Evolutionary conservation across 2,329 filamentous ascomycete genomes (phyloP).

Genomic region (Colletotrichum spaethianum): DNA sequence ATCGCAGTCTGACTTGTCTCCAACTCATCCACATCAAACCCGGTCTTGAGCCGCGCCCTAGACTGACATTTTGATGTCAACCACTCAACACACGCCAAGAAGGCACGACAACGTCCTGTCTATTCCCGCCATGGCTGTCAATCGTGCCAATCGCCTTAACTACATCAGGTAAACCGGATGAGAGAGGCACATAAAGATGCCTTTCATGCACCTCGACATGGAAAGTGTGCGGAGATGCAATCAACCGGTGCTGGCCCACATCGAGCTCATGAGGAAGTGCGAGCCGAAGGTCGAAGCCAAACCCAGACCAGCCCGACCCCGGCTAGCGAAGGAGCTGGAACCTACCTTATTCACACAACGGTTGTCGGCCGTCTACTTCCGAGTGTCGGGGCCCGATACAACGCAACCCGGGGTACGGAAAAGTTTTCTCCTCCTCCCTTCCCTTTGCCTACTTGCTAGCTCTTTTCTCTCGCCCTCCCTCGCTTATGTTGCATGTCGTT

Average conservation of each 20-base stretch:
- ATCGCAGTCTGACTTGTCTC: background rate
- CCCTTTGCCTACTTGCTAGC: background rate
- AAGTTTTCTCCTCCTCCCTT: background rate
- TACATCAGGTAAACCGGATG: background rate
- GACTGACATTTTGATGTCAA: background rate
- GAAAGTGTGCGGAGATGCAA: background rate
- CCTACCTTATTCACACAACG: conserved; percentile 16
- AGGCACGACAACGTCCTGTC: background rate
- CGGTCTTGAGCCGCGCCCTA: conserved; percentile 7
- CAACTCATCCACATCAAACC: background rate
- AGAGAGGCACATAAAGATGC: background rate
- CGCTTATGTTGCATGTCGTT: background rate
- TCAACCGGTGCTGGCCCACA: background rate
- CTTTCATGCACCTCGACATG: background rate
- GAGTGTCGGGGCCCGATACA: background rate
- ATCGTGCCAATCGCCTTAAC: background rate
- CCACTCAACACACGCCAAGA: conserved; percentile 5
- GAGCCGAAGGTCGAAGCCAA: background rate
- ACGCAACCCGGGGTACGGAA: background rate
- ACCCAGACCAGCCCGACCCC: background rate
- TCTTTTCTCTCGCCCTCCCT: background rate
- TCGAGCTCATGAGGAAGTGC: background rate
- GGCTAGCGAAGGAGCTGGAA: conserved; percentile 30
- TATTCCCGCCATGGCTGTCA: background rate
- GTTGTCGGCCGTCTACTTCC: background rate